These are phyloP conservation scores for Saussurea involucrata DNA, from an alignment of 129 eudicot genomes.

Conservation along the genomic window DNA sequence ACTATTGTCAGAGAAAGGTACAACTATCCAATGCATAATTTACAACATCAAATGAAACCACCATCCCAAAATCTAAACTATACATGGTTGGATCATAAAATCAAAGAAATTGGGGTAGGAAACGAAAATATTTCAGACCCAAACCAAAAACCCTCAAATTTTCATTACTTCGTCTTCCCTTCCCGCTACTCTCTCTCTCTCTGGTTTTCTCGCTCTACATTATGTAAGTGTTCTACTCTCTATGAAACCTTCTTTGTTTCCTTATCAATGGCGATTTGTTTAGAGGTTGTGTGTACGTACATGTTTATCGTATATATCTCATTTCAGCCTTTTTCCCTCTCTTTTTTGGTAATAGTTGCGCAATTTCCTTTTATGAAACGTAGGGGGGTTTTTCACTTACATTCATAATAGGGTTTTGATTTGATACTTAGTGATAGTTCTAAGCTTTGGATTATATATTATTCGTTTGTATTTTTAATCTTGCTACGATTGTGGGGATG, in stretches of 20 bases:
- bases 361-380: not conserved
- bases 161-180: not conserved
- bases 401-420: not conserved
- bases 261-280: slow-evolving; percentile 7
- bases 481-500: not conserved
- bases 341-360: not conserved
- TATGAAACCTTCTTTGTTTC: not conserved
- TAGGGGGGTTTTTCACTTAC: not conserved
- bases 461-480: not conserved
- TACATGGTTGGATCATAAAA: not conserved
- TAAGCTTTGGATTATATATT: not conserved
- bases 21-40: not conserved
- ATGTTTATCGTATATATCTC: not conserved
- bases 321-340: not conserved
- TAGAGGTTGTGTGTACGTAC: not conserved
- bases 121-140: not conserved
- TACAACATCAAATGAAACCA: not conserved
- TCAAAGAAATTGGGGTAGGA: not conserved
- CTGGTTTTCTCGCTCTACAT: slow-evolving; percentile 7
- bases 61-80: not conserved
- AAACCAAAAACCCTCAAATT: not conserved
- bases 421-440: not conserved
- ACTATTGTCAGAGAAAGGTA: not conserved
- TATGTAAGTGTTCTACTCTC: slow-evolving; percentile 3
- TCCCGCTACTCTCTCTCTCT: slow-evolving; percentile 19